Base-by-base conservation (phyloP, 192 early-diverging fungal genomes). In the Coemansia sp. region DNA sequence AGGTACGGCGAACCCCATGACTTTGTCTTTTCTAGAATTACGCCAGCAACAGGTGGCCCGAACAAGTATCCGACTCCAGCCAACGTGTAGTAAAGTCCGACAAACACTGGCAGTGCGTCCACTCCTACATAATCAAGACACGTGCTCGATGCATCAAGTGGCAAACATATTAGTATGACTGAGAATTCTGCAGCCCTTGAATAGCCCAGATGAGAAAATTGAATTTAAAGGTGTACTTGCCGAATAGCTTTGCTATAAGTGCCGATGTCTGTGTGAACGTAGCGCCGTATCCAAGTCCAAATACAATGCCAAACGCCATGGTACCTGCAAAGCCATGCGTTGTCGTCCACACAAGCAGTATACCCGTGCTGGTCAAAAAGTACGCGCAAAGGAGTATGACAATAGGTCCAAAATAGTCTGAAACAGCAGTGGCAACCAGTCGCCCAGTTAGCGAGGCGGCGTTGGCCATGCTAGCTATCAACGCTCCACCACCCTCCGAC, bases 301-400 rank as follows among this genome's bases (percentile, higher is more conserved):
- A 85, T 36, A 79, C 63, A 57, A 85, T 74, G n/a, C 77, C 82
- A 77, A 85, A 85, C 24, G 70, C 82, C 82, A 85, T 76, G 18
- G 78, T 85, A 16, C 74, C 75, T n/a, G 66, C 66, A 75, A 70
- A 80, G 47, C 61, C 72, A 52, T 47, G 71, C 27, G 82, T 72
- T 34, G 72, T 66, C 31, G 82, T 61, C 82, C 82, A 85, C 27
- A 85, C 66, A 29, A 74, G 38, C 41, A 85, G 24, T 24, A 85
- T 79, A 10, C 74, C 68, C 3, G 70, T 65, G 40, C 64, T 76
- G 13, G 78, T 72, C 27, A 85, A 67, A 13, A 67, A 43, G 31
- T 76, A 80, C 12, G 77, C 82, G n/a, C 33, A 43, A 8, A 80
- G 51, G 5, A 77, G 65, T 7, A 84, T 70, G 18, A 65, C 47